Evolutionary conservation across 805 yeast species (phyloP), one percentile per base, ranked within the genome.

Genomic region (Kuraishia floccosa): DNA sequence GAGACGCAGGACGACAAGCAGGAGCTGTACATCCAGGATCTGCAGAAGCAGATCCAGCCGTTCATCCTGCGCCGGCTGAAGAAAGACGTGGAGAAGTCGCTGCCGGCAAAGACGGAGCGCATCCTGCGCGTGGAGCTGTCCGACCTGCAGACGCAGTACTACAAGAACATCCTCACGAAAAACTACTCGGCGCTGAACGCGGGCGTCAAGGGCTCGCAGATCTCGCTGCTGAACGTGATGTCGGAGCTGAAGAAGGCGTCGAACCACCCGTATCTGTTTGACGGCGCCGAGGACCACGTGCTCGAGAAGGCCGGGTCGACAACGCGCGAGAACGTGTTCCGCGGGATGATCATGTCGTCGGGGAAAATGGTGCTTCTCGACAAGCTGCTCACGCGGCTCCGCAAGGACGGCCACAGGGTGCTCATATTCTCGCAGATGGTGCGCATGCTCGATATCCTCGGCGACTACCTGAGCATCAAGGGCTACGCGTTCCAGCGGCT

Each of bases 291-390:
- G 54, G 81, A 79, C 18, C 69, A 78, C 35, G 85, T 91, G 21
- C 57, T 80, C 36, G 60, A 76, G 10, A 76, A 76, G 36, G 76
- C 76, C 21, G 63, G 67, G 24, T 50, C 52, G 25, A 56, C 63
- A 19, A 65, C 86, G 1, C 68, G 96, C 36, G 96, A 89, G 43
- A 83, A 76, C 41, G 67, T 81, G 14, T 57, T 91, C 25, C 74
- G 86, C 49, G 99, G 98, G 11, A 61, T 91, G 63, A 83, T 91
- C 40, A 91, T 91, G 98, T 83, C 93, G 12, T 83, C 95, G 6
- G 99, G 99, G 45, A 91, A 91, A 51, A 91, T 91, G 98, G 99
- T 91, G 5, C 64, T 91, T 29, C 61, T 91, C 31, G 99, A 91
- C 56, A 87, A 91, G 52, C 62, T 91, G 24, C 65, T 91, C 37